These are phyloP conservation scores for Candida dajiaensis DNA, from an alignment of 805 yeast genomes.

Conservation along the genomic window DNA sequence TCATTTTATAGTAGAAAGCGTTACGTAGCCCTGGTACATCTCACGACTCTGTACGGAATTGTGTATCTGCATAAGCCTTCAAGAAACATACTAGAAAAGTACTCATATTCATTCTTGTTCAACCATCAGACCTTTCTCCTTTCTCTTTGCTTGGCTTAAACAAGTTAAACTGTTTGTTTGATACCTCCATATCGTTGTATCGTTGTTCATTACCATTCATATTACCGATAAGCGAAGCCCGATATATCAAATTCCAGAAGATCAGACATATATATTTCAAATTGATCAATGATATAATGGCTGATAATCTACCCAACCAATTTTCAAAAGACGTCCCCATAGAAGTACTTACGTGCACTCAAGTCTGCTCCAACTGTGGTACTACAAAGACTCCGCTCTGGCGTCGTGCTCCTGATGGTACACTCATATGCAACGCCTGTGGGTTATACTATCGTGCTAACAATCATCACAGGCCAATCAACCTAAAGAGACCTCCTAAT, in stretches of 20 bases:
- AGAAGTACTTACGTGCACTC: constrained; percentile 1
- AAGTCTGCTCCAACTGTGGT: constrained; percentile 73
- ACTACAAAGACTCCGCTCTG: constrained; percentile 90
- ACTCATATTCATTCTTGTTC: not conserved
- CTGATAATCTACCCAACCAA: not conserved
- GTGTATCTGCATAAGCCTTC: not conserved
- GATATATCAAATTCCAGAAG: not conserved
- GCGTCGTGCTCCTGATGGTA: constrained; percentile 87
- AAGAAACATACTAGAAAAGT: not conserved
- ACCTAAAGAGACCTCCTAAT: constrained; percentile 69
- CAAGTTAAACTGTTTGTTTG: no score
- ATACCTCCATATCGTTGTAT: no score
- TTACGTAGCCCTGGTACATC: not conserved
- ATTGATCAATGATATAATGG: not conserved
- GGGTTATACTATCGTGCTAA: constrained; percentile 86
- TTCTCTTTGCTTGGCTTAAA: not conserved
- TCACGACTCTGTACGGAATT: not conserved
- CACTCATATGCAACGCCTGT: constrained; percentile 92
- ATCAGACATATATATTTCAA: not conserved
- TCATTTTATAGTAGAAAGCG: constrained; percentile 1
- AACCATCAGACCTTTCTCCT: not conserved
- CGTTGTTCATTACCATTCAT: not conserved
- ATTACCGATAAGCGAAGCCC: not conserved
- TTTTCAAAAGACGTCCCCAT: not conserved
- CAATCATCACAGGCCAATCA: constrained; percentile 85